Conservation (phyloP, 805 yeast genomes). For the Hanseniaspora mollemarum region DNA sequence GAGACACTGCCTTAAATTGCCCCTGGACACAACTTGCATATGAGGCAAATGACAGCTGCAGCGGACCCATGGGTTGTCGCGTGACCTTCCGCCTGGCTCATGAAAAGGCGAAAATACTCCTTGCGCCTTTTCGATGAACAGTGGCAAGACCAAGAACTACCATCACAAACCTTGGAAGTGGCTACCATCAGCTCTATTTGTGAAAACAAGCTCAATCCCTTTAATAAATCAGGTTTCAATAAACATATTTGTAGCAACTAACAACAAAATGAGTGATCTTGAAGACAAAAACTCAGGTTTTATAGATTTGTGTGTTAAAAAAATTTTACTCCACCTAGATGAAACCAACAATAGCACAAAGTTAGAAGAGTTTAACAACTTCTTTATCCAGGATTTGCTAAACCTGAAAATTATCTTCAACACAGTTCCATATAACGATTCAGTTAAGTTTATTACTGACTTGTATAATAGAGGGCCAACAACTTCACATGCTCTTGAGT, state of each 20-base stretch:
- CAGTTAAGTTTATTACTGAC: conserved; percentile 23
- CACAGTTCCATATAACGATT: conserved; percentile 26
- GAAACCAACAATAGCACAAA: conserved; percentile 26
- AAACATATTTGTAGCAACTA: neutral
- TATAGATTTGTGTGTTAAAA: conserved; percentile 28
- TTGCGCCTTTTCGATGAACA: no score
- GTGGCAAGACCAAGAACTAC: no score
- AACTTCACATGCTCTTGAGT: conserved; percentile 52
- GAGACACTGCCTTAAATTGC: no score
- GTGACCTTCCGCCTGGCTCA: no score
- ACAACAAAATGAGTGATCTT: conserved; percentile 12
- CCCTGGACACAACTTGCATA: no score
- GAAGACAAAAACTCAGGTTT: conserved; percentile 24
- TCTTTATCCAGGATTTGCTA: conserved; percentile 21
- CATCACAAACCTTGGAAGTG: no score
- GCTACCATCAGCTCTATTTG: no score
- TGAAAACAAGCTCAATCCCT: neutral
- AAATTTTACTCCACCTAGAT: conserved; percentile 29
- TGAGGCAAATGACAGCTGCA: no score
- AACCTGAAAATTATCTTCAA: conserved; percentile 27
- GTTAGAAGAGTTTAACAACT: conserved; percentile 24
- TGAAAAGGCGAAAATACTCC: no score
- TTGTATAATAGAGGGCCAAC: conserved; percentile 29
- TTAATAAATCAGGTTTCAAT: neutral
- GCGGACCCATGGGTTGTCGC: no score